Percentiles rank a stretch among this genome's conserved stretches.
Conservation (phyloP, 495 filamentous ascomycete species). For the Staphylotrichum tortipilum region DNA sequence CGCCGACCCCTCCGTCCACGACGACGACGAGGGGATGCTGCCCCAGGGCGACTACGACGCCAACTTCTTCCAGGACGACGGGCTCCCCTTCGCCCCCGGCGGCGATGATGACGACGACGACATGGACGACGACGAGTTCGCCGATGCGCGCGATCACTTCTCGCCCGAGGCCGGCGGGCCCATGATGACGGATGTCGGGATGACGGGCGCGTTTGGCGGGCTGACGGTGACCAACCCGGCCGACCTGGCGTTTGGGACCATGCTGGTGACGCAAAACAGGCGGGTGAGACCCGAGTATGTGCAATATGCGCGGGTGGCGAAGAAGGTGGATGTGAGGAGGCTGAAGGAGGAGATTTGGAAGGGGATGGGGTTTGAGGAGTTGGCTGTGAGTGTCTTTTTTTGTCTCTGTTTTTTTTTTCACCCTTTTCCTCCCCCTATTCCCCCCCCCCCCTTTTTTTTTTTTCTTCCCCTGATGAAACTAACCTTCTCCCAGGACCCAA, state of each 20-base stretch:
- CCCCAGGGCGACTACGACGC: slow-evolving; percentile 79
- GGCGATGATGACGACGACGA: slow-evolving; percentile 61
- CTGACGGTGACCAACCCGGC: slow-evolving; percentile 42
- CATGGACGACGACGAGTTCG: slow-evolving; percentile 65
- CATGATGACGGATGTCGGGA: slow-evolving; percentile 27
- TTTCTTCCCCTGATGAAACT: neutral
- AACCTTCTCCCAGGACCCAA: neutral
- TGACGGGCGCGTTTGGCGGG: slow-evolving; percentile 40
- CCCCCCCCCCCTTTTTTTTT: neutral
- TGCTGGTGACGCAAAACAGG: slow-evolving; percentile 82
- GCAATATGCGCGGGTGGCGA: slow-evolving; percentile 89
- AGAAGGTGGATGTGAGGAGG: slow-evolving; percentile 95
- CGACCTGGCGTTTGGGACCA: slow-evolving; percentile 73
- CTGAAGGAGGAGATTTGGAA: slow-evolving; percentile 96
- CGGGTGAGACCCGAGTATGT: slow-evolving; percentile 87
- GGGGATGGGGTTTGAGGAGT: slow-evolving; percentile 61
- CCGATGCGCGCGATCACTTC: slow-evolving; percentile 85
- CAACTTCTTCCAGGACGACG: slow-evolving; percentile 95
- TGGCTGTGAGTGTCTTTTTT: slow-evolving; percentile 27
- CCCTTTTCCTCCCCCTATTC: neutral
- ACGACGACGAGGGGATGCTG: slow-evolving; percentile 36
- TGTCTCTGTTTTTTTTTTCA: neutral
- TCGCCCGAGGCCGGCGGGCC: slow-evolving; percentile 61
- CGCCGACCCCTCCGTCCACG: slow-evolving; percentile 1
- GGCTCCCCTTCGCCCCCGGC: slow-evolving; percentile 60